A percentile compares a stretch with the other conserved stretches of the same genome.
phyloP scores from a whole-genome alignment of 345 rosid species.

The Syzygium aqueum region DNA sequence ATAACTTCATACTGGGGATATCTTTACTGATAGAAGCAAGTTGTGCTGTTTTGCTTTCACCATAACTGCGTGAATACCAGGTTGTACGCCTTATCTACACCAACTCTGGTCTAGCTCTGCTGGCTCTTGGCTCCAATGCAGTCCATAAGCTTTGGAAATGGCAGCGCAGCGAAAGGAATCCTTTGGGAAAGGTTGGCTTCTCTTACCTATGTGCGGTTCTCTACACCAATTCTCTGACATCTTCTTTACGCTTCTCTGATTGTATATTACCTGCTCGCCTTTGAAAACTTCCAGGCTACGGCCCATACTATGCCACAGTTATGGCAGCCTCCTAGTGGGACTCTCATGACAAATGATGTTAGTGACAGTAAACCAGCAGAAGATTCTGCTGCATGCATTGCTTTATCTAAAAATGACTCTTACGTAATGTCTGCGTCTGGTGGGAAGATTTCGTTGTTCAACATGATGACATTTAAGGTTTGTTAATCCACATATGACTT shows the following conservation, averaged over 20 bases:
- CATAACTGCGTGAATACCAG: conserved; percentile 10
- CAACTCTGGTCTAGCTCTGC: conserved; percentile 45
- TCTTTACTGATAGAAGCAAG: not conserved
- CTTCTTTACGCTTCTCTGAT: not conserved
- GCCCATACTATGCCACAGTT: conserved; percentile 49
- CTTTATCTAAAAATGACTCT: conserved; percentile 84
- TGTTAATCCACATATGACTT: not conserved
- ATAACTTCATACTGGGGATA: not conserved
- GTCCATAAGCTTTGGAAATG: conserved; percentile 74
- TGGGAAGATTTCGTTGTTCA: conserved; percentile 77
- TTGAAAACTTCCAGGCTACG: conserved; percentile 38
- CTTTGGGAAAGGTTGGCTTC: conserved; percentile 36
- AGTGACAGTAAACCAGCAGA: conserved; percentile 50
- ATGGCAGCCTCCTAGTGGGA: conserved; percentile 82
- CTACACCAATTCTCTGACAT: not conserved
- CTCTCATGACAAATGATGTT: conserved; percentile 64
- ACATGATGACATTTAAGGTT: conserved; percentile 90
- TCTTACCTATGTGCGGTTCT: not conserved
- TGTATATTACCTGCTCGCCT: not conserved
- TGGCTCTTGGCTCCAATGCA: conserved; percentile 49
- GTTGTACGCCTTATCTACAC: conserved; percentile 46
- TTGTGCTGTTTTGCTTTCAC: not conserved
- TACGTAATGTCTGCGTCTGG: conserved; percentile 90
- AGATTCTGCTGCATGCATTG: conserved; percentile 74
- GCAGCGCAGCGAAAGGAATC: conserved; percentile 52